Conservation (phyloP, 2,329 filamentous ascomycete species). For the Trichophyton simii region DNA sequence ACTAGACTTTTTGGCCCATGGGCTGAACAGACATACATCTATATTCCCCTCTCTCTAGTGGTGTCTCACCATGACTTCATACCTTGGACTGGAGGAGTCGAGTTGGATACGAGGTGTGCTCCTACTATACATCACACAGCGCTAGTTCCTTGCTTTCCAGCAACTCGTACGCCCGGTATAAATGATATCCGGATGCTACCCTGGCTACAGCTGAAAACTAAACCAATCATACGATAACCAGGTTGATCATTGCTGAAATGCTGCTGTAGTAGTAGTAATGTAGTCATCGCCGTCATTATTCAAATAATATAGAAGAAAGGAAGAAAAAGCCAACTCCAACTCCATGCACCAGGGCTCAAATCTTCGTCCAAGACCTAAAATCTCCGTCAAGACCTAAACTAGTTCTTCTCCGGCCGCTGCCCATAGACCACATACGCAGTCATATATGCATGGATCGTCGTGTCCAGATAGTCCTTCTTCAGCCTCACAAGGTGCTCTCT, state of each 20-base stretch:
- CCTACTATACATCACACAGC: no score
- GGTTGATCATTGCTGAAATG: neutral
- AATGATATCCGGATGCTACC: no score
- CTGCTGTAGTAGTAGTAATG: neutral
- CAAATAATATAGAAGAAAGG: no score
- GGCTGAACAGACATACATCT: no score
- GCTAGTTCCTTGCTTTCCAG: no score
- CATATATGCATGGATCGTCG: conserved; percentile 8
- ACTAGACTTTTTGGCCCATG: no score
- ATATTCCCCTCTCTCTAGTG: no score
- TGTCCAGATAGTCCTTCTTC: conserved; percentile 7
- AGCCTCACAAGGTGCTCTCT: conserved; percentile 8
- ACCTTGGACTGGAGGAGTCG: no score
- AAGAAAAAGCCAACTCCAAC: neutral
- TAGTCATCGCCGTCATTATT: neutral
- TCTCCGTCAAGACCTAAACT: neutral
- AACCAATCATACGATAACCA: no score
- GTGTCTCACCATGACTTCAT: neutral
- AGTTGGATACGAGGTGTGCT: no score
- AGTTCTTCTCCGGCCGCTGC: conserved; percentile 4
- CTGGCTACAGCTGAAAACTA: no score
- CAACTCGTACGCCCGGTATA: no score
- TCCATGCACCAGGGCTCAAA: neutral
- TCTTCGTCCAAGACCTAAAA: neutral
- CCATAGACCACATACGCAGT: conserved; percentile 9